Evolutionary conservation across 192 early-diverging fungal species (phyloP), one percentile per base, ranked within the genome.

Genomic region (Powellomyces hirtus): DNA sequence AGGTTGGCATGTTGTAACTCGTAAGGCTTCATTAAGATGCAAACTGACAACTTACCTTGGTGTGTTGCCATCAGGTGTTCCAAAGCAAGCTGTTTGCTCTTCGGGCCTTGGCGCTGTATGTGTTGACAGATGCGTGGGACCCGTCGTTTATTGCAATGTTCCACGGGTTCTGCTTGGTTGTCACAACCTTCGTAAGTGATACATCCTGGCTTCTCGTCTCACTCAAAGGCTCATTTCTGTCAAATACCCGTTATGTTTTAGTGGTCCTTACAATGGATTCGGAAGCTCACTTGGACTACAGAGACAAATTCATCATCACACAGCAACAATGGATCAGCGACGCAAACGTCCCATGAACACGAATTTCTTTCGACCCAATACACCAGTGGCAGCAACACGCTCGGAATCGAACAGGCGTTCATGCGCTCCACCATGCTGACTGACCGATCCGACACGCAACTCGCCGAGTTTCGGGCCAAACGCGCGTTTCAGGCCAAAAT

Each of bases 351-450:
- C 4, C 46, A 24, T 24, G 46, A 49, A 49, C 46, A 49, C n/a
- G n/a, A 49, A 49, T 16, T 49, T 24, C 2, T 3, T 24, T 2
- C 46, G 2, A 3, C 2, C 4, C 26, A 5, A 18, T 2, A 24
- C n/a, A 49, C n/a, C 40, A 42, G 40, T 18, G 18, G 40, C 40
- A 42, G 46, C 46, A 14, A 49, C 16, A 49, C 46, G 18, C 53
- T 56, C 26, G 53, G 53, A 22, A 56, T 56, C 53, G 53, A 56
- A 33, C 53, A 33, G 27, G 53, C 53, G 4, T 56, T 56, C 27
- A 18, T 26, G 29, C 22, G 27, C 31, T 56, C 53, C 26, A 27
- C 53, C 4, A 26, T 2, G 4, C 29, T 56, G 27, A 27, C 53
- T 16, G 53, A 56, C 53, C n/a, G 16, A 49, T 49, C 46, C 26